Conservation (phyloP, 495 filamentous ascomycete species). For the Pyronema omphalodes region DNA sequence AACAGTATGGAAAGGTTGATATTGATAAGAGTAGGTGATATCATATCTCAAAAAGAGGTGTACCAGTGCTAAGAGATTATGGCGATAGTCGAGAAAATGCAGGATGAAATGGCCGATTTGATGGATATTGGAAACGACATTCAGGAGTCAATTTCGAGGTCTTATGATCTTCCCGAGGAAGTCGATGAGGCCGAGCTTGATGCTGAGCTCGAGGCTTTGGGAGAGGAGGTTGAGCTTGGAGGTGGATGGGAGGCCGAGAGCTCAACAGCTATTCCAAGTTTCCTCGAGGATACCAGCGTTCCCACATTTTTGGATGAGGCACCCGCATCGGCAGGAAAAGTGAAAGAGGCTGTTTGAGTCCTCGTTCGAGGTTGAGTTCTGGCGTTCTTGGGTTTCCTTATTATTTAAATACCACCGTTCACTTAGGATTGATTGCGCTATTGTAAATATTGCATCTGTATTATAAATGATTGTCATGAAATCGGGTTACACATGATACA, state of each 20-base stretch:
- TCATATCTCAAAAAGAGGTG: background rate
- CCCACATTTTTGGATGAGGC: slow-evolving; percentile 67
- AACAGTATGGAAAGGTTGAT: slow-evolving; percentile 94
- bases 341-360: slow-evolving; percentile 17
- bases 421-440: too few relatives aligned
- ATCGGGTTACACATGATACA: too few relatives aligned
- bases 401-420: background rate
- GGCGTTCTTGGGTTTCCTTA: background rate
- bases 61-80: background rate
- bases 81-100: slow-evolving; percentile 56
- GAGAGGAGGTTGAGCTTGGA: slow-evolving; percentile 66
- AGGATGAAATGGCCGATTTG: slow-evolving; percentile 97
- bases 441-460: too few relatives aligned
- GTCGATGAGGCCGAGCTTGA: slow-evolving; percentile 96
- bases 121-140: slow-evolving; percentile 98
- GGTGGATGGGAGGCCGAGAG: slow-evolving; percentile 32
- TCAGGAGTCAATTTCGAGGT: slow-evolving; percentile 80
- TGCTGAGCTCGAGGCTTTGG: slow-evolving; percentile 85
- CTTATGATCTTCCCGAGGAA: slow-evolving; percentile 92
- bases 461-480: too few relatives aligned
- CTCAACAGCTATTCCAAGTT: slow-evolving; percentile 53
- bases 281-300: slow-evolving; percentile 56
- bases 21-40: slow-evolving; percentile 54
- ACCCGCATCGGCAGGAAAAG: slow-evolving; percentile 23
- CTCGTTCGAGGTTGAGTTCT: background rate